Conservation (phyloP, 768 basidiomycete genomes). For the Lactarius psammicola region DNA sequence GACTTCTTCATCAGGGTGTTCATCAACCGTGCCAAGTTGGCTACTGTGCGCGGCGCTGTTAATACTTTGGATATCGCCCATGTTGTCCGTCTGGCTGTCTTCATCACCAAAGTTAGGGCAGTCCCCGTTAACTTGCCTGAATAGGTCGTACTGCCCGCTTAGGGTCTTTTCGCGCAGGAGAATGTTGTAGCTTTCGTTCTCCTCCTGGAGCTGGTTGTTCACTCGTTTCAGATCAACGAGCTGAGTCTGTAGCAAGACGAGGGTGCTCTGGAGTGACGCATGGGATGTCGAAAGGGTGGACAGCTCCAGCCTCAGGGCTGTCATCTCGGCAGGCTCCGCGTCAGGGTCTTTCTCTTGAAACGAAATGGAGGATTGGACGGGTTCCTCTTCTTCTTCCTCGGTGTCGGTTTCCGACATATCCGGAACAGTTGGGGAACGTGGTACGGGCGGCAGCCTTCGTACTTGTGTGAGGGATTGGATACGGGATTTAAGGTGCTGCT, state of each 20-base stretch:
- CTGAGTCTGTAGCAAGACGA: constrained; percentile 81
- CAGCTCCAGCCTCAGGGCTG: constrained; percentile 75
- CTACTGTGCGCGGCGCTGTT: constrained; percentile 60
- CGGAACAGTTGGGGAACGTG: constrained; percentile 34
- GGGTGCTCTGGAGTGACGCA: constrained; percentile 75
- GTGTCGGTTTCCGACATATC: constrained; percentile 35
- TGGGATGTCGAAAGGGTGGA: constrained; percentile 86
- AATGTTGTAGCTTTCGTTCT: constrained; percentile 97
- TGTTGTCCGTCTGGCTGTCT: constrained; percentile 25
- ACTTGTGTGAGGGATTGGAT: constrained; percentile 76
- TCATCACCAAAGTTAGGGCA: constrained; percentile 31
- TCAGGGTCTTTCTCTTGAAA: constrained; percentile 61
- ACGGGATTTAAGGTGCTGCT: constrained; percentile 88
- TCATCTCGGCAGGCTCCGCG: constrained; percentile 84
- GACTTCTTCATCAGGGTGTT: constrained; percentile 39
- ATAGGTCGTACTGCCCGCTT: constrained; percentile 80
- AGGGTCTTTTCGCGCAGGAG: constrained; percentile 88
- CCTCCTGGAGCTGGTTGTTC: constrained; percentile 86
- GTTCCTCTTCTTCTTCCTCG: constrained; percentile 44
- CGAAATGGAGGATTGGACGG: constrained; percentile 31
- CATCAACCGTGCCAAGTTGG: constrained; percentile 50
- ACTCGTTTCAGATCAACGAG: constrained; percentile 84
- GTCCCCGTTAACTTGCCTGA: constrained; percentile 60
- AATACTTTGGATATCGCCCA: constrained; percentile 41
- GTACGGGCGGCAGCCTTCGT: constrained; percentile 48